Evolutionary conservation across 2,329 filamentous ascomycete genomes (phyloP).

Genomic region (Stenocarpella maydis): DNA sequence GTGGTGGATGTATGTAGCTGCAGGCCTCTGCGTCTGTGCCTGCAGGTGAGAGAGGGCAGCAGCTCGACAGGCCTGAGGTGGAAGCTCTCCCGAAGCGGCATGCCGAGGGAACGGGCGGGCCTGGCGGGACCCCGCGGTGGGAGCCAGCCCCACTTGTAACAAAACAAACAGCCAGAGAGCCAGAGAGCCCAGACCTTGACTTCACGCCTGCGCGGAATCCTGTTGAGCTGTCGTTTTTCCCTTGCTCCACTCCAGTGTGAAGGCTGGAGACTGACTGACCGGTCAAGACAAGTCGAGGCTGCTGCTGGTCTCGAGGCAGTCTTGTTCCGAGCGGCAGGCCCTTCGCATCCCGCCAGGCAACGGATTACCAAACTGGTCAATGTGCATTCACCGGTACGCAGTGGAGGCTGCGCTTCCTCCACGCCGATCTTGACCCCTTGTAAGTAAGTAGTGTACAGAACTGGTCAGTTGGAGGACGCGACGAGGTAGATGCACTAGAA

Average conservation of each 20-base stretch:
- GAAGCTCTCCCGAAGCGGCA: neutral
- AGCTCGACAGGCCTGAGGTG: neutral
- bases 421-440: no score
- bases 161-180: neutral
- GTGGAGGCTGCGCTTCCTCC: no score
- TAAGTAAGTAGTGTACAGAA: no score
- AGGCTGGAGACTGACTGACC: neutral
- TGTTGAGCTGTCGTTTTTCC: slow-evolving; percentile 1
- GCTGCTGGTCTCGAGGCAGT: neutral
- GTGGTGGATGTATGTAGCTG: neutral
- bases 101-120: neutral
- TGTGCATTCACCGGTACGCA: no score
- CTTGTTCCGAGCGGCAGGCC: neutral
- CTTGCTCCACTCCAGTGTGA: neutral
- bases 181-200: slow-evolving; percentile 10
- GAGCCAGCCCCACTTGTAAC: slow-evolving; percentile 6
- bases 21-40: neutral
- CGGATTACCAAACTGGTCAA: no score
- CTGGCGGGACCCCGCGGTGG: slow-evolving; percentile 19
- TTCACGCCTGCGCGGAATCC: neutral
- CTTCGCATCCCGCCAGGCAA: no score
- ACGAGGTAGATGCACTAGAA: no score
- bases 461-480: no score
- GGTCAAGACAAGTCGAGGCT: neutral
- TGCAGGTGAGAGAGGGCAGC: no score